A percentile compares a stretch with the other conserved stretches of the same genome.
Conservation (phyloP, 257 asterid genomes). For the Plantago major region DNA sequence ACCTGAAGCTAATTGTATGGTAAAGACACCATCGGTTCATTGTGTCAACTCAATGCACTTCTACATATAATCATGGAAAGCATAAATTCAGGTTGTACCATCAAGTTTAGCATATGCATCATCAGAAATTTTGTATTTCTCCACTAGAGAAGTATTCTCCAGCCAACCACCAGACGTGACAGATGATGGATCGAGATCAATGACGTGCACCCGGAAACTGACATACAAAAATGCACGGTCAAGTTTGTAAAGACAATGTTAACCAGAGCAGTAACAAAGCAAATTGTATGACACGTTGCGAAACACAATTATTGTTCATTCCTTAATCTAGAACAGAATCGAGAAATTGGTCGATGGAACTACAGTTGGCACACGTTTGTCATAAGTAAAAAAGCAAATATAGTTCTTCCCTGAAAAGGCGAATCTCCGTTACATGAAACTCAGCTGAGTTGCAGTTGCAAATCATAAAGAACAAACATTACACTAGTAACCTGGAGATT, state of each 20-base stretch:
- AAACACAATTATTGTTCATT: neutral
- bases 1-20: too few relatives aligned
- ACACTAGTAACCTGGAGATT: too few relatives aligned
- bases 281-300: neutral
- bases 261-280: neutral
- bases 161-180: slow-evolving; percentile 98
- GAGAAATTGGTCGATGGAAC: neutral
- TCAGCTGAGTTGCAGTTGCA: too few relatives aligned
- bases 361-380: too few relatives aligned
- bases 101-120: slow-evolving; percentile 84
- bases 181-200: slow-evolving; percentile 90
- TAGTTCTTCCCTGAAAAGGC: too few relatives aligned
- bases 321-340: neutral
- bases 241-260: neutral
- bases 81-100: slow-evolving; percentile 38
- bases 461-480: too few relatives aligned
- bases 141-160: slow-evolving; percentile 92
- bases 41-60: neutral
- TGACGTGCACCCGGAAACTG: slow-evolving; percentile 73
- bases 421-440: too few relatives aligned
- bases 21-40: too few relatives aligned
- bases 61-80: neutral
- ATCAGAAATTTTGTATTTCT: slow-evolving; percentile 88
- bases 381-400: too few relatives aligned
- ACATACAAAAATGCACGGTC: slow-evolving; percentile 15